Base-by-base conservation (phyloP, 805 yeast genomes). In the Metschnikowia proteae region DNA sequence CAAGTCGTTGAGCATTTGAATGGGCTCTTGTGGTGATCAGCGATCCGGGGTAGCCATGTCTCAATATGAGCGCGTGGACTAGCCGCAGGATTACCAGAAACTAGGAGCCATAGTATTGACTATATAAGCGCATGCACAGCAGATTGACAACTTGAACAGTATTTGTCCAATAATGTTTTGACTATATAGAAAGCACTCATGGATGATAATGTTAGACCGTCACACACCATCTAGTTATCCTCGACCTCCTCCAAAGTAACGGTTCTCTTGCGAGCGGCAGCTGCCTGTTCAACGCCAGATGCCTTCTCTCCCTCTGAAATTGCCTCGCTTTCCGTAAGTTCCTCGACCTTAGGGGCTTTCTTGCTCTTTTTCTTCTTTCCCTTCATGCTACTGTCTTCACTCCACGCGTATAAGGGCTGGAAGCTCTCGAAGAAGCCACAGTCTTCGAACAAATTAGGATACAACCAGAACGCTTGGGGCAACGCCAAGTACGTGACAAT, bases 391-490 rank as follows among this genome's bases (percentile, higher is more conserved):
- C 70, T 64, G 11, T 73, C 68, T 43, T 64, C 85, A 55, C 84
- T 88, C 87, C 90, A 90, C 3, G 83, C 94, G 62, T 86, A 94
- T n/a, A 84, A 57, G 3, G 99, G 99, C 56, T 77, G 77, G 73
- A 94, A 94, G 73, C 96, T 86, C 50, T 92, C 98, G 51, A 92
- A 62, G 54, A 94, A 86, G 25, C 97, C 96, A 59, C 95, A 91
- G 63, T 94, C 99, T 53, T 84, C 99, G 68, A 91, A 94, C 62
- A 94, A 75, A 64, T 92, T 92, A 48, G 99, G 99, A 77, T 89
- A 92, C 41, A 94, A 65, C 99, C 99, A 94, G 64, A 94, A 77
- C n/a, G 96, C 96, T 38, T 82, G 81, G 6, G 82, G 79, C 48
- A 78, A 70, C 1, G 79, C 67, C 42, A 84, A 70, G 55, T 79